Conservation (phyloP, 2,329 filamentous ascomycete species). For the Venturia carpophila region DNA sequence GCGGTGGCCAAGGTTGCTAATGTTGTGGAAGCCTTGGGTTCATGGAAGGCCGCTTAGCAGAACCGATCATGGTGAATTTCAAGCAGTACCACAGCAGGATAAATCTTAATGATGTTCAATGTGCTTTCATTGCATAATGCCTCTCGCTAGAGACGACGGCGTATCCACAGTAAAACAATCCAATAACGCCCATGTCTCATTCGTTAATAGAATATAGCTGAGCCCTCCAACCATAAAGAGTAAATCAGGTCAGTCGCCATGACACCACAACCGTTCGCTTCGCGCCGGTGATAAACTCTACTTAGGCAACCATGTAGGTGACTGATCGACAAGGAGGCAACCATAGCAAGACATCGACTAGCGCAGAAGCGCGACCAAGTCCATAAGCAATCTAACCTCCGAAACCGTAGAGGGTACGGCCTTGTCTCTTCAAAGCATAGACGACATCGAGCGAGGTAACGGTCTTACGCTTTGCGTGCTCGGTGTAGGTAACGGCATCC, state of each 20-base stretch:
- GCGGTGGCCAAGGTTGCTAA: conserved; percentile 21
- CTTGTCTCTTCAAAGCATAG: conserved; percentile 57
- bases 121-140: background rate
- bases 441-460: conserved; percentile 61
- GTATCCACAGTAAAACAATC: background rate
- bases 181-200: background rate
- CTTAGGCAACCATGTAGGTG: background rate
- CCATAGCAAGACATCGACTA: background rate
- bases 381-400: conserved; percentile 57
- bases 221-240: background rate
- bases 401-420: conserved; percentile 75
- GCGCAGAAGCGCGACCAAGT: conserved; percentile 5
- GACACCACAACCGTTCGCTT: conserved; percentile 3
- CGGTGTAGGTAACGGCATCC: conserved; percentile 69
- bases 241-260: background rate
- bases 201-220: conserved; percentile 1
- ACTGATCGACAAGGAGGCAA: background rate
- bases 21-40: conserved; percentile 17
- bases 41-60: background rate
- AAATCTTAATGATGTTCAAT: background rate
- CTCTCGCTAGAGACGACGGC: background rate
- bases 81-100: background rate
- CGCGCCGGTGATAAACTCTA: background rate
- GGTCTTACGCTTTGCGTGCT: conserved; percentile 76
- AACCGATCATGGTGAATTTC: background rate